These are phyloP conservation scores for Beta vulgaris DNA, from an alignment of 148 eudicot genomes.

Conservation along the genomic window DNA sequence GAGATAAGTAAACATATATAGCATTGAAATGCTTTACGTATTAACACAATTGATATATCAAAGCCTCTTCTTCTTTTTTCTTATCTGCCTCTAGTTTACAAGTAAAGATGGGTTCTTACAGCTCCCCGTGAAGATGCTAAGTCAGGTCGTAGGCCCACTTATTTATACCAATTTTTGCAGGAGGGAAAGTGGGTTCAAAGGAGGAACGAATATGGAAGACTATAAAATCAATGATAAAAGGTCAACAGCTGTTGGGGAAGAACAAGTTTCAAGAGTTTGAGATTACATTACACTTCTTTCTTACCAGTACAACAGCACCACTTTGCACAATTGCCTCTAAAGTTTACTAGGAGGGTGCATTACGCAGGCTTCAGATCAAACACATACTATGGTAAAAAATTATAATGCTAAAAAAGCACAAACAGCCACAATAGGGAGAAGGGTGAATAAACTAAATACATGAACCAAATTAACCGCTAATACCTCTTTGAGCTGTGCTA, in stretches of 20 bases:
- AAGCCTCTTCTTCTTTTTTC: not conserved
- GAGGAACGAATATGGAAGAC: not conserved
- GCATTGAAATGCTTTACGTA: not conserved
- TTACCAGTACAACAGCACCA: not conserved
- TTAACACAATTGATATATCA: not conserved
- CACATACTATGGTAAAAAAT: not conserved
- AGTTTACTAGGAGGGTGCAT: not conserved
- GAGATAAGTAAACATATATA: not conserved
- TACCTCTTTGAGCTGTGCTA: conserved; percentile 77
- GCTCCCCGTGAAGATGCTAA: not conserved
- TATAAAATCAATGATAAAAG: not conserved
- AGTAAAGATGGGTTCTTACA: not conserved
- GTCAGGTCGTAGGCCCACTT: not conserved
- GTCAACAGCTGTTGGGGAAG: not conserved
- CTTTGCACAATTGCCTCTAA: not conserved
- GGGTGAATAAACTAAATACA: not conserved
- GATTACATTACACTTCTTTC: not conserved
- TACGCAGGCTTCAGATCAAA: not conserved
- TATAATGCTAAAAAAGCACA: conserved; percentile 5
- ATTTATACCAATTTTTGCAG: not conserved
- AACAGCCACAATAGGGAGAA: not conserved
- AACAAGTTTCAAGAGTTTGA: not conserved
- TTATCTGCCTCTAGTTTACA: not conserved
- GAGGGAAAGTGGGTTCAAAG: not conserved
- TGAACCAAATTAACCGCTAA: not conserved